Evolutionary conservation across 164 flowering plant species (phyloP).

Genomic region (Vitis rupestris): DNA sequence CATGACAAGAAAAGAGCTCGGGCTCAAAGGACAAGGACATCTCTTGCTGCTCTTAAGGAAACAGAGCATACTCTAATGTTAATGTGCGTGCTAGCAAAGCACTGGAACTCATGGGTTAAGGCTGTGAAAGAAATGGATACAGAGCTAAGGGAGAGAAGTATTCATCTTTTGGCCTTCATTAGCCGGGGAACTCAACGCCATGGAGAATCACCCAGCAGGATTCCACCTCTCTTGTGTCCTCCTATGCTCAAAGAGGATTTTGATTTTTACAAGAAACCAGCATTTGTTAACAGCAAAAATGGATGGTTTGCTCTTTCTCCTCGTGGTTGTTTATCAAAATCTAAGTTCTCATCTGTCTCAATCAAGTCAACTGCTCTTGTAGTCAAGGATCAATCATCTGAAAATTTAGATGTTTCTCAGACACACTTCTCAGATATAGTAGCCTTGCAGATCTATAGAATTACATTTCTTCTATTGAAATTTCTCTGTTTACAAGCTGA

Average conservation of each 20-base stretch:
- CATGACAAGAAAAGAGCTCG: conserved; percentile 79
- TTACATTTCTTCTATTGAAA: conserved; percentile 65
- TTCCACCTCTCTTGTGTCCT: conserved; percentile 55
- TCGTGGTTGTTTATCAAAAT: conserved; percentile 40
- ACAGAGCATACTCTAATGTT: conserved; percentile 76
- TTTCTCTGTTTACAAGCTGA: conserved; percentile 84
- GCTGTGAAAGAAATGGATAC: conserved; percentile 70
- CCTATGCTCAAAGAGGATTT: conserved; percentile 69
- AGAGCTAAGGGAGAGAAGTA: conserved; percentile 69
- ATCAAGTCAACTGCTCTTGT: conserved; percentile 30
- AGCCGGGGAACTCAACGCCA: conserved; percentile 63
- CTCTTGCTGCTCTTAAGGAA: conserved; percentile 60
- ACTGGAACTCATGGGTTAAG: conserved; percentile 66
- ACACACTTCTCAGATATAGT: conserved; percentile 63
- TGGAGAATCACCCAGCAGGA: conserved; percentile 51
- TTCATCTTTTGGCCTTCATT: conserved; percentile 89
- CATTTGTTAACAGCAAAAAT: conserved; percentile 59
- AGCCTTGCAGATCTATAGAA: conserved; percentile 71
- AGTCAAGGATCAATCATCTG: conserved; percentile 36
- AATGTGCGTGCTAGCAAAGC: conserved; percentile 65
- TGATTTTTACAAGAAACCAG: conserved; percentile 48
- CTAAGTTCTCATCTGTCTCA: conserved; percentile 31
- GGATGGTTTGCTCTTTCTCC: conserved; percentile 89
- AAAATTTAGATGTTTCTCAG: conserved; percentile 18
- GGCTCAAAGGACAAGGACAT: conserved; percentile 49